Percentiles rank a stretch among this genome's conserved stretches.
These are phyloP conservation scores for Ustilago xerochloae DNA, from an alignment of 1,284 basidiomycete species.

Conservation along the genomic window DNA sequence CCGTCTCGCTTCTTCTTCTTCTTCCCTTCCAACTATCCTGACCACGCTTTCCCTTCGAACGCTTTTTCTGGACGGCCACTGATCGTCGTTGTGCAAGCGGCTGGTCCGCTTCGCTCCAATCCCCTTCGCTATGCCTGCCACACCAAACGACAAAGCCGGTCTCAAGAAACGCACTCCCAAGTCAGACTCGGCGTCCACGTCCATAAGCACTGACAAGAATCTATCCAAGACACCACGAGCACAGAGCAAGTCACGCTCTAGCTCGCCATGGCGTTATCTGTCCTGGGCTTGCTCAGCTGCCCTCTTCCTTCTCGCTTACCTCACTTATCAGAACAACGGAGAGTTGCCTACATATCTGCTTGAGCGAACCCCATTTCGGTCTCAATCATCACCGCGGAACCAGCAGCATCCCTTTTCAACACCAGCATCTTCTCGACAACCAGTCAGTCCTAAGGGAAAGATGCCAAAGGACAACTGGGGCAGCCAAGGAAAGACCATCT, in stretches of 20 bases:
- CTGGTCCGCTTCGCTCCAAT: neutral
- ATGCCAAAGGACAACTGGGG: conserved; percentile 2
- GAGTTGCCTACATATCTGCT: conserved; percentile 16
- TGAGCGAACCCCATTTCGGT: neutral
- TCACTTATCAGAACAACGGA: conserved; percentile 33
- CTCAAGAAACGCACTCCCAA: conserved; percentile 18
- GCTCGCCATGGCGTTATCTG: conserved; percentile 10
- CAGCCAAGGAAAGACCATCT: neutral
- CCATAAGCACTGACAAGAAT: neutral
- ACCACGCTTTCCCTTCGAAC: neutral
- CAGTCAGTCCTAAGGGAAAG: neutral
- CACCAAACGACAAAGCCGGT: neutral
- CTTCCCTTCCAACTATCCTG: neutral
- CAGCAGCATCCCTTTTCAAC: conserved; percentile 8
- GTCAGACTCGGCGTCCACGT: neutral
- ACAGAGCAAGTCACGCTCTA: neutral
- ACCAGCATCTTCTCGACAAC: neutral
- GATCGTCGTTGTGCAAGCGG: too few relatives aligned
- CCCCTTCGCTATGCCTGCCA: neutral
- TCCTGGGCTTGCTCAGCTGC: conserved; percentile 29
- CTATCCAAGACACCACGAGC: neutral
- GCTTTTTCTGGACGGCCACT: neutral
- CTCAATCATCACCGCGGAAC: neutral
- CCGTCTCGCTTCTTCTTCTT: neutral
- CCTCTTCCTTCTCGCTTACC: conserved; percentile 25